These are phyloP conservation scores for Fusarium papillatum DNA, from an alignment of 2,329 filamentous ascomycete genomes.

Conservation along the genomic window DNA sequence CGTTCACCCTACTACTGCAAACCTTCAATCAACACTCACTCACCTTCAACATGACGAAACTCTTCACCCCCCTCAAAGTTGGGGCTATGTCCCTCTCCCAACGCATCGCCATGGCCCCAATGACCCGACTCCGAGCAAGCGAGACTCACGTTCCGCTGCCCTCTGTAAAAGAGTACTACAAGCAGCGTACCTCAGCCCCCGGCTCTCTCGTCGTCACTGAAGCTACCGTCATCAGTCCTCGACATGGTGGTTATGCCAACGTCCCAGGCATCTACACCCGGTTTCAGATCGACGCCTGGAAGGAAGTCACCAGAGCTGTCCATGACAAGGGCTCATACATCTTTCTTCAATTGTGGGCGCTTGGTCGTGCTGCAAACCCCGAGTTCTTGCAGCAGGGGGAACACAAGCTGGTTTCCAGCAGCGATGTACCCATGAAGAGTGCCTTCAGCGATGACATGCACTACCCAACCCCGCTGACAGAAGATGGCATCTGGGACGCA, in stretches of 20 bases:
- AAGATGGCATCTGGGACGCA: neutral
- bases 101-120: neutral
- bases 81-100: neutral
- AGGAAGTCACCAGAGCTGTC: neutral
- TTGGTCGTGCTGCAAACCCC: neutral
- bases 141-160: neutral
- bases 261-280: conserved; percentile 5
- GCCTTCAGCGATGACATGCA: neutral
- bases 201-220: neutral
- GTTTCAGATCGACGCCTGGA: conserved; percentile 1
- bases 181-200: neutral
- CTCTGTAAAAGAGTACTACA: neutral
- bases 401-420: neutral
- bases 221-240: neutral
- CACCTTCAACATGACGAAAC: neutral
- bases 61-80: neutral
- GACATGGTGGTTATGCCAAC: neutral
- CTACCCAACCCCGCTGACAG: neutral
- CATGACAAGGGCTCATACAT: neutral
- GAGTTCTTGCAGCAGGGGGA: neutral
- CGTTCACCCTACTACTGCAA: neutral
- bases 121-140: neutral
- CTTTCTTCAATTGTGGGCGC: neutral
- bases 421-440: neutral
- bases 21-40: neutral